Evolutionary conservation across 805 yeast genomes (phyloP), one percentile per base, ranked within the genome.

Genomic region (Kazachstania bromeliacearum): DNA sequence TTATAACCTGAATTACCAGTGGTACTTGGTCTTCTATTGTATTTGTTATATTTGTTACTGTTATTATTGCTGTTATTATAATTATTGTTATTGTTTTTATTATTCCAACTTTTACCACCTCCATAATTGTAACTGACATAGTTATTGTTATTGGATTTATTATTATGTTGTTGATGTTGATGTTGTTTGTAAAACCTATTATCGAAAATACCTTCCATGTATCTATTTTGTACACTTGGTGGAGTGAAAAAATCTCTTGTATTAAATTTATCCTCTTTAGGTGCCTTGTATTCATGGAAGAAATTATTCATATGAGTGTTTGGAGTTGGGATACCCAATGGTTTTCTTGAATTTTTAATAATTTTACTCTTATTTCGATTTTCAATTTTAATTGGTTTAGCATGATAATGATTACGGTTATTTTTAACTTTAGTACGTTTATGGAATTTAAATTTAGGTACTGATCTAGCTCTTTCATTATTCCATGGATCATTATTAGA

Each of bases 171-270:
- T 9, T 34, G 39, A 40, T 45, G 57, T 41, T 57, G 44, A 43
- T 57, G 42, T 41, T 45, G 48, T 38, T 52, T 57, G 13, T 37
- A 36, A 21, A 25, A 19, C 9, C 31, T 42, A 43, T 52, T 62
- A 55, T 62, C 70, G 60, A 59, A 77, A 43, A 77, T 76, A 44
- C 63, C 63, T 37, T 75, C 85, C 80, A 80, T 72, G 53, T 77
- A 80, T 44, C 77, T 79, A 39, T 72, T 74, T 48, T 76, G 72
- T 5, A 77, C 79, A 18, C 87, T 75, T 37, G 80, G 81, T 3
- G 92, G 92, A 3, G 92, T 82, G 53, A 80, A 82, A 46, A 70
- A 78, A 51, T 82, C 89, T 47, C 77, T 79, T 35, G 89, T 67
- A 45, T 74, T 74, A 48, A 71, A 78, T 13, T 48, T 38, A 31